Evolutionary conservation across 441 rosid species (phyloP), one percentile per base, ranked within the genome.

Genomic region (Syzygium malaccense): DNA sequence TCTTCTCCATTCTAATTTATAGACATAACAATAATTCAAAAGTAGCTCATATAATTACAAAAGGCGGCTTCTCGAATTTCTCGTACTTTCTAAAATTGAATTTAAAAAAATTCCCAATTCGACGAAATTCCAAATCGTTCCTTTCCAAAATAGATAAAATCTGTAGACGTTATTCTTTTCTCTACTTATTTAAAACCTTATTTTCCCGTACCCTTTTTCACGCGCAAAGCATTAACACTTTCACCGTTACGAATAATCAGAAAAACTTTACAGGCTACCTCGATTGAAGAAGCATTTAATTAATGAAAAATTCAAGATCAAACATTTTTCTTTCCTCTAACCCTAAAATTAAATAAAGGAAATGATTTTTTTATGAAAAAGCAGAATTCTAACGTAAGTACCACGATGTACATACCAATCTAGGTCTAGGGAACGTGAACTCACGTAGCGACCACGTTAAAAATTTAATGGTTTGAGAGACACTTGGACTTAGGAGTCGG

Each of bases 161-260:
- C 28, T 37, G 17, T 20, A 11, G 4, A 20, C 5, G 4, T 71
- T 1, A 1, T 71, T 23, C 1, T 71, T 71, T 37, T 37, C 83
- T 25, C 23, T 37, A 23, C 51, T 37, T 20, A 23, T 33, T 12
- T 1, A 7, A 75, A 75, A 75, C 12, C 51, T 41, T 1, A 60
- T 71, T 5, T 12, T 71, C 28, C 23, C 1, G 1, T 0, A 6
- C 13, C 25, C 83, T 23, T 37, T 12, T 20, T 0, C 8, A 0
- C 80, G 20, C 17, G 9, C 49, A 10, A 33, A 2, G 25, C 26
- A 1, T 10, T 45, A 19, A 68, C 14, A 33, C 79, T 33, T 33
- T 68, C 0, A 12, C 79, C 2, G 1, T 0, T 33, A 14, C 0
- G 4, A 19, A 4, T 68, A 68, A 33, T 64, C 8, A 8, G 25